Conservation (phyloP, 1,284 basidiomycete genomes). For the Chondrostereum purpureum region DNA sequence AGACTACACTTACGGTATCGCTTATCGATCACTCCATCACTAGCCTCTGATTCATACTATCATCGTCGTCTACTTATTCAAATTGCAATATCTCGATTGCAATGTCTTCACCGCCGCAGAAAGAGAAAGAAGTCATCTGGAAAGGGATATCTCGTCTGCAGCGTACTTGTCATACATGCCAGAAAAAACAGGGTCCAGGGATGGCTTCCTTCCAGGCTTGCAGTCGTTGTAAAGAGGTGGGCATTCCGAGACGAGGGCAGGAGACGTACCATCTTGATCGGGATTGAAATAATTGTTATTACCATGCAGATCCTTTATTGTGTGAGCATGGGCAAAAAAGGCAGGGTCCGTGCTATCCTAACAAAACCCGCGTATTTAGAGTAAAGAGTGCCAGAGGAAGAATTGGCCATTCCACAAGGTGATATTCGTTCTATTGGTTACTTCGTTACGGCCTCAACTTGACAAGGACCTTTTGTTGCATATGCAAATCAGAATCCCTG, state of each 20-base stretch:
- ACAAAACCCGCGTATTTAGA: too few relatives aligned
- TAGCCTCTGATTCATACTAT: too few relatives aligned
- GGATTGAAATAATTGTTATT: neutral
- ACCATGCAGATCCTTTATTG: too few relatives aligned
- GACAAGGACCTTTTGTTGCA: neutral
- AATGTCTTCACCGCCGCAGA: too few relatives aligned
- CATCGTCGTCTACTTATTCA: too few relatives aligned
- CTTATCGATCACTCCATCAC: too few relatives aligned
- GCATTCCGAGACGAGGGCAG: too few relatives aligned
- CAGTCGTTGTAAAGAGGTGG: neutral
- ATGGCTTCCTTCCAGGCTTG: neutral
- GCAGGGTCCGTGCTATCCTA: neutral
- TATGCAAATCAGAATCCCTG: neutral
- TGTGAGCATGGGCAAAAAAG: neutral
- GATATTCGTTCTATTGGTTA: neutral
- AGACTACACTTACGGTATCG: too few relatives aligned
- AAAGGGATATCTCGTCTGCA: neutral
- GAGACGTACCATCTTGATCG: neutral
- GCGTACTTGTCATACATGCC: neutral
- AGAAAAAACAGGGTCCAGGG: neutral
- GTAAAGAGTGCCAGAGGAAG: conserved; percentile 5
- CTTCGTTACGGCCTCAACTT: neutral
- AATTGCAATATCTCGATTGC: too few relatives aligned
- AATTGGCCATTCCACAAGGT: conserved; percentile 7
- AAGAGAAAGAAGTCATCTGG: neutral